Percentiles rank a stretch among this genome's conserved stretches.
Evolutionary conservation across 169 alveolate genomes (phyloP).

Genomic region (Cryptosporidium tyzzeri): DNA sequence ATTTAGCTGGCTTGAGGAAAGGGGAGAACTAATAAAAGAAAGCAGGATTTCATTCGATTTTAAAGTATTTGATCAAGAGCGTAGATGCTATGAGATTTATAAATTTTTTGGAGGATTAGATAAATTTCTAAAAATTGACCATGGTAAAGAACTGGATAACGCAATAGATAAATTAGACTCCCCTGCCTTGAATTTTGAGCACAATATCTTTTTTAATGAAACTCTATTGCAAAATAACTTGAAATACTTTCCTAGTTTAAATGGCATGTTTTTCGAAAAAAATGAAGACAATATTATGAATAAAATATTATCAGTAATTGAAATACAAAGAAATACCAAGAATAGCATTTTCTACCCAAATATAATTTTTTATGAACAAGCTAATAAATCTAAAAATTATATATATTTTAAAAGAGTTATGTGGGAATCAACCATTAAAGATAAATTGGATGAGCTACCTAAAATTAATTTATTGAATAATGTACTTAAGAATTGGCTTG

Average conservation of each 20-base stretch:
- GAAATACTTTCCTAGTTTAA: slow-evolving; percentile 53
- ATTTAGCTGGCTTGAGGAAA: slow-evolving; percentile 55
- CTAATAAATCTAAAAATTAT: not conserved
- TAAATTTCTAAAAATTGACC: not conserved
- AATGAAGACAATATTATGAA: not conserved
- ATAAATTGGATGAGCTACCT: not conserved
- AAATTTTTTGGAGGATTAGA: slow-evolving; percentile 48
- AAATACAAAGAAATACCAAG: not conserved
- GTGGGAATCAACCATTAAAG: slow-evolving; percentile 40
- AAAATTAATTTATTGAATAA: not conserved
- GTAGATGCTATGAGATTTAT: slow-evolving; percentile 5
- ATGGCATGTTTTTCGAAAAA: not conserved
- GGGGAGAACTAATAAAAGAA: not conserved
- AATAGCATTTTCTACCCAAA: slow-evolving; percentile 19
- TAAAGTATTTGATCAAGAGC: slow-evolving; percentile 24
- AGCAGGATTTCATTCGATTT: slow-evolving; percentile 36
- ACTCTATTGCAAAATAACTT: not conserved
- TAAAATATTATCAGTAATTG: not conserved
- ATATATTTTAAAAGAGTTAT: slow-evolving; percentile 9
- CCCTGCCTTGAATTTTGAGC: not conserved
- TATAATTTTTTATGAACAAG: slow-evolving; percentile 10
- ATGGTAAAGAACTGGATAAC: not conserved
- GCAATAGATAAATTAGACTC: not conserved
- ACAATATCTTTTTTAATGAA: slow-evolving; percentile 2
- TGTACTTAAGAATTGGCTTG: slow-evolving; percentile 27